A percentile compares a stretch with the other conserved stretches of the same genome.
These are phyloP conservation scores for Teunomyces funiuensis DNA, from an alignment of 805 yeast genomes.

Conservation along the genomic window DNA sequence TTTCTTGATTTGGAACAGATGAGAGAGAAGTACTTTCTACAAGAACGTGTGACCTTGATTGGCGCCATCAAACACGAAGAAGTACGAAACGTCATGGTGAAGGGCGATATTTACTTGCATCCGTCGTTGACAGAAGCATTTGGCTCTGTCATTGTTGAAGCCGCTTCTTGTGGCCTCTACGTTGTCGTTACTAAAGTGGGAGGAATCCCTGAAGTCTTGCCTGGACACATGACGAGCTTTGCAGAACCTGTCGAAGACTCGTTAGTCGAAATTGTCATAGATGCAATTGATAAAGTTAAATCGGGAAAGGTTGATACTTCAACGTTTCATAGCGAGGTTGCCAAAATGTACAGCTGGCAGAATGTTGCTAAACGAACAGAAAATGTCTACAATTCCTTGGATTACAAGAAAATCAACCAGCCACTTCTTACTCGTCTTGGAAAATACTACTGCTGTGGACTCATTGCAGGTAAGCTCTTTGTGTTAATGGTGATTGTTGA, in stretches of 20 bases:
- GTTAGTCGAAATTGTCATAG: constrained; percentile 64
- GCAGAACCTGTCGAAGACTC: constrained; percentile 88
- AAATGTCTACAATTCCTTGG: constrained; percentile 62
- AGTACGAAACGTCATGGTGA: constrained; percentile 88
- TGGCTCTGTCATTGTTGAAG: constrained; percentile 96
- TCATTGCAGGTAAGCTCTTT: constrained; percentile 84
- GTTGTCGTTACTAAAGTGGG: constrained; percentile 97
- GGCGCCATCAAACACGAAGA: constrained; percentile 92
- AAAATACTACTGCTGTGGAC: constrained; percentile 67
- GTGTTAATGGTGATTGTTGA: constrained; percentile 82
- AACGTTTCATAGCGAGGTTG: constrained; percentile 73
- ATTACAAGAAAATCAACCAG: constrained; percentile 43
- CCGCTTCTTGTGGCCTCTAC: constrained; percentile 91
- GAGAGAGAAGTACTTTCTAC: constrained; percentile 82
- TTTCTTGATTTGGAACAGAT: constrained; percentile 92
- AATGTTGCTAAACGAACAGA: constrained; percentile 88
- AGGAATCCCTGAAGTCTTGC: constrained; percentile 96
- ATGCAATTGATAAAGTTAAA: constrained; percentile 65
- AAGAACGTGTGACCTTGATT: constrained; percentile 79
- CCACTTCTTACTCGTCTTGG: constrained; percentile 59
- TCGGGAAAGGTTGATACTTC: constrained; percentile 65
- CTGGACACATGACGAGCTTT: constrained; percentile 88
- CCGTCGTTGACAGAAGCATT: constrained; percentile 96
- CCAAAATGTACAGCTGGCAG: constrained; percentile 86
- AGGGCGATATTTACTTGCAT: constrained; percentile 91